Base-by-base conservation (phyloP, 2,329 filamentous ascomycete genomes). In the Xylariales sp. region DNA sequence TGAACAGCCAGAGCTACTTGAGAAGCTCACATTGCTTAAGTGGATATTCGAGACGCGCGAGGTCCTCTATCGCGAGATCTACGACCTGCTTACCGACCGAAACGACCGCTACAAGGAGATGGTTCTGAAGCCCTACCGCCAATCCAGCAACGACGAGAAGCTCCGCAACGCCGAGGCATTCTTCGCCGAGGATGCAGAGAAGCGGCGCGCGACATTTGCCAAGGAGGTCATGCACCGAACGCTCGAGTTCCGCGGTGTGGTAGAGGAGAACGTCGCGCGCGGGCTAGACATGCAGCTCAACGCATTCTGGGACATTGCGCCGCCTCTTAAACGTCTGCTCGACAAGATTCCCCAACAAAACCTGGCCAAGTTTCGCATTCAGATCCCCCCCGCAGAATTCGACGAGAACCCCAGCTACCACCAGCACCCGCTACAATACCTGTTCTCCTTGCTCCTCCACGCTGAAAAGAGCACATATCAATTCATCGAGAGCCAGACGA, bases 41-140 rank as follows among this genome's bases (percentile, higher is more conserved):
- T 97, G 93, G 90, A 81, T 97, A 7, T 97, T 96, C 51, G 93
- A 98, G 59, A 85, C 86, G 1, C 82, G 90, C n/a, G 93, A 98
- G 62, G 74, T 78, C 32, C 72, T 97, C 7, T 84, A 97, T 63
- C 82, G 87, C 29, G 85, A 88, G 51, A 77, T 91, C 37, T 95
- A 88, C 55, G 86, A 94, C 50, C 67, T 97, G 10, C 76, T 95
- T 23, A 83, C 81, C 15, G 87, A 90, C 57, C 85, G 90, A 36
- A 93, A 95, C 53, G 78, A 89, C 41, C 83, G 88, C 23, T 97
- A 95, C 61, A 82, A 85, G 48, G 81, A 85, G 38, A 83, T 96
- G 51, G 85, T 96, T 6, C 66, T 94, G 6, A 78, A 82, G 5
- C 90, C 91, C 0, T 96, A 95, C 57, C 72, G 72, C 28, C 70